A percentile compares a stretch with the other conserved stretches of the same genome.
Evolutionary conservation across 768 basidiomycete genomes (phyloP).

Genomic region (Strobilomyces confusus): DNA sequence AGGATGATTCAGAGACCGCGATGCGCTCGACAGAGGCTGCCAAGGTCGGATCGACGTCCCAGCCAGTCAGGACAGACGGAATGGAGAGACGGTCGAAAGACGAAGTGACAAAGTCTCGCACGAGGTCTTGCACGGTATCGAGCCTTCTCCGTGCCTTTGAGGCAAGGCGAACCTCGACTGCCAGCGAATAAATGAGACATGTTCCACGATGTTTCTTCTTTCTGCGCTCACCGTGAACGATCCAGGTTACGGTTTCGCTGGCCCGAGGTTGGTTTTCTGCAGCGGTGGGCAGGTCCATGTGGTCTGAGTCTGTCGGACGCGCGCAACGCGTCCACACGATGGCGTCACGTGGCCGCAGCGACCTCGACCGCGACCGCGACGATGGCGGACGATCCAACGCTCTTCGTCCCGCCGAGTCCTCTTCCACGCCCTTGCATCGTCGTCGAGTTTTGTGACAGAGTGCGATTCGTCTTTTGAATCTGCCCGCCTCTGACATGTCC

Average conservation of each 20-base stretch:
- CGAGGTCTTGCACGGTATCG: constrained; percentile 66
- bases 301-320: constrained; percentile 15
- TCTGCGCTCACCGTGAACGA: constrained; percentile 57
- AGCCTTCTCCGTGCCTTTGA: constrained; percentile 66
- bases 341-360: constrained; percentile 31
- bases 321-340: constrained; percentile 45
- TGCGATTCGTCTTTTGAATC: constrained; percentile 35
- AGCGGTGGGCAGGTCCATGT: constrained; percentile 11
- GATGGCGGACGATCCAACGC: constrained; percentile 42
- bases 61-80: constrained; percentile 70
- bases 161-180: constrained; percentile 83
- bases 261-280: background rate
- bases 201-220: no score
- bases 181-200: background rate
- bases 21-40: constrained; percentile 74
- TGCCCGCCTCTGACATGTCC: constrained; percentile 6
- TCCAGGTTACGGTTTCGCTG: constrained; percentile 43
- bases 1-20: constrained; percentile 64
- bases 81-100: constrained; percentile 66
- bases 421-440: constrained; percentile 54
- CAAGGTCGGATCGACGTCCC: constrained; percentile 73
- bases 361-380: background rate
- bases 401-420: constrained; percentile 53
- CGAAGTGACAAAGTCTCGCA: constrained; percentile 49
- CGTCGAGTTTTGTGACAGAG: constrained; percentile 92